Evolutionary conservation across 2,329 filamentous ascomycete species (phyloP).

Genomic region (Alternaria panax): DNA sequence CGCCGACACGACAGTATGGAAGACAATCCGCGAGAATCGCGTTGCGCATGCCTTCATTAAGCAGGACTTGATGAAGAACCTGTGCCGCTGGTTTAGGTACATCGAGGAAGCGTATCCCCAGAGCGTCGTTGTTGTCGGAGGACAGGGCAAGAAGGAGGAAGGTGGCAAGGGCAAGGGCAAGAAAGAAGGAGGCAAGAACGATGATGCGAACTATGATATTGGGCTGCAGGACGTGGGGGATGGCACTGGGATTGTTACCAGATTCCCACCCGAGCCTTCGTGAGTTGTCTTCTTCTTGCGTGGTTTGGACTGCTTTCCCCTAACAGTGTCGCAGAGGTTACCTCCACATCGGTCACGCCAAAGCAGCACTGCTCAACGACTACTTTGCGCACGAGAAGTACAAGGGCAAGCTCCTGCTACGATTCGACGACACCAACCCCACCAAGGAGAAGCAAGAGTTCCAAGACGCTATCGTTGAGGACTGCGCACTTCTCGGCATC

Average conservation of each 20-base stretch:
- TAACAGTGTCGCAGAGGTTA: conserved; percentile 65
- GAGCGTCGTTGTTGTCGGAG: conserved; percentile 69
- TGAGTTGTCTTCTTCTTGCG: conserved; percentile 53
- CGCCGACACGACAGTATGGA: conserved; percentile 83
- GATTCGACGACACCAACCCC: conserved; percentile 97
- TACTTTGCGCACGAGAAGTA: conserved; percentile 96
- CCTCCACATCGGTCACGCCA: conserved; percentile 94
- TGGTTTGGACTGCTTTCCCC: neutral
- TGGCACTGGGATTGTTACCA: conserved; percentile 76
- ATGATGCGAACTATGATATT: conserved; percentile 88
- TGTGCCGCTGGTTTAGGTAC: conserved; percentile 86
- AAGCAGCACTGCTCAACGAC: conserved; percentile 91
- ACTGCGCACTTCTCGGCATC: conserved; percentile 89
- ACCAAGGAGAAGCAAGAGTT: conserved; percentile 97
- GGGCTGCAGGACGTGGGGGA: conserved; percentile 83
- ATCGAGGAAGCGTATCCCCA: conserved; percentile 83
- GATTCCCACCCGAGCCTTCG: conserved; percentile 94
- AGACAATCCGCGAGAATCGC: conserved; percentile 81
- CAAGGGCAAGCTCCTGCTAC: conserved; percentile 86
- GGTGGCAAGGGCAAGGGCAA: conserved; percentile 70
- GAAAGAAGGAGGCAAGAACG: conserved; percentile 70
- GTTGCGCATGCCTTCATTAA: conserved; percentile 83
- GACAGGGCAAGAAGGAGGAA: conserved; percentile 51
- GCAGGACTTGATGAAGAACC: conserved; percentile 76
- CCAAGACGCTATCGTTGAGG: conserved; percentile 91